phyloP scores from a whole-genome alignment of 2,329 filamentous ascomycete genomes.

The Apiospora rasikravindrae region DNA sequence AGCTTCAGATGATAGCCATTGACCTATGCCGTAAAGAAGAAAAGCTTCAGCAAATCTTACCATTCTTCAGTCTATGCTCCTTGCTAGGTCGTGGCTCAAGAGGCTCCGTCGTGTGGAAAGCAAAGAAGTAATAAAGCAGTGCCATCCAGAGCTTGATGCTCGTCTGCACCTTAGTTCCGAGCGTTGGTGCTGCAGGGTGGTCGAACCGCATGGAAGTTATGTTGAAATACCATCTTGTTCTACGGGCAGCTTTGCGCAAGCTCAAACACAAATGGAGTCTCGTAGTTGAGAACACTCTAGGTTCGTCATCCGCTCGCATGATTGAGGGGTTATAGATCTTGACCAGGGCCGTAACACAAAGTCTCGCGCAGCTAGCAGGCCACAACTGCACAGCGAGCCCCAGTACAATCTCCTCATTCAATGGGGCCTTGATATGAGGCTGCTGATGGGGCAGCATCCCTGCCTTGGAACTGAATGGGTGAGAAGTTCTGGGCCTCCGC shows the following conservation, averaged over 20 bases:
- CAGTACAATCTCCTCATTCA: conserved; percentile 7
- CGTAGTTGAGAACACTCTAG: not conserved
- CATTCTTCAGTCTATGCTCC: not conserved
- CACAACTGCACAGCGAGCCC: not conserved
- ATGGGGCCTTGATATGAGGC: not conserved
- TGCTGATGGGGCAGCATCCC: not conserved
- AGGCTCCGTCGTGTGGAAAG: not conserved
- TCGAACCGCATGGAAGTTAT: not conserved
- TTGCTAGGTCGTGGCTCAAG: not conserved
- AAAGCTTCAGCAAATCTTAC: not conserved
- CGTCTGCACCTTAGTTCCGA: not conserved
- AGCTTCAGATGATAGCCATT: not conserved
- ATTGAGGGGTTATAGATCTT: not conserved
- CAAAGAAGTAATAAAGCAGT: not conserved
- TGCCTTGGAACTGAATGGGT: not conserved
- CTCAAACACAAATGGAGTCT: not conserved
- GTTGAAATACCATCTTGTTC: not conserved
- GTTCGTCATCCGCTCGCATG: not conserved
- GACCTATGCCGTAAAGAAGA: not conserved
- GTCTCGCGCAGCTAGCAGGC: not conserved
- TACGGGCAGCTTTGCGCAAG: not conserved
- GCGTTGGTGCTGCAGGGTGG: not conserved
- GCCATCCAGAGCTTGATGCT: not conserved
- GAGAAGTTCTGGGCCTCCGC: not conserved
- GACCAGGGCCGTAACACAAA: not conserved